Evolutionary conservation across 169 alveolate genomes (phyloP), one percentile per base, ranked within the genome.

Genomic region (Cryptosporidium parvum): DNA sequence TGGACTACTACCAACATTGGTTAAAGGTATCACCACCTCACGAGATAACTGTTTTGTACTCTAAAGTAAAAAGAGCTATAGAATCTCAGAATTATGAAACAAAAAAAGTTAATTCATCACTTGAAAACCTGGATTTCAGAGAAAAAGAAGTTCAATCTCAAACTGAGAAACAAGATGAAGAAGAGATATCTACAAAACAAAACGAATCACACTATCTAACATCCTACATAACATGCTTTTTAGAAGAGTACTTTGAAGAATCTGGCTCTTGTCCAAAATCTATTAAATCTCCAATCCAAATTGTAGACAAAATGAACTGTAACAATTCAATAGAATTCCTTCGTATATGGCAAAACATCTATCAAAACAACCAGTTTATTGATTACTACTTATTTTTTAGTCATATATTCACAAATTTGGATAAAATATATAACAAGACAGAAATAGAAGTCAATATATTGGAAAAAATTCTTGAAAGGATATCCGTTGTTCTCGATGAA

Each of bases 331-430:
- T 80, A 26, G 89, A 80, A 5, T 80, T 80, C 67, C 35, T 80
- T 21, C 33, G 37, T 23, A 80, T 80, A 16, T 80, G 89, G 89
- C 73, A 80, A 9, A 62, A 80, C 37, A 80, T 80, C 16, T 59
- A 14, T 7, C 45, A 65, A 12, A 61, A 39, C 18, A 52, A 62
- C 62, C 21, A 65, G 8, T 80, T 42, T 33, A n/a, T 80, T 21
- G 89, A 80, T 29, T 80, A 62, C 31, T 80, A 39, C 59, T 59
- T 80, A n/a, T 8, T 80, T 6, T 80, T 44, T 62, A 48, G 73
- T 4, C 31, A 45, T 21, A 9, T 62, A 18, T 80, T 80, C 33
- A 44, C 31, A 3, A 42, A 42, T 2, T 3, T 80, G 44, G 73
- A 62, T 9, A 21, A 26, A 16, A 0, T 80, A 9, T 80, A 39